Percentiles rank a stretch among this genome's conserved stretches.
These are phyloP conservation scores for Stagonosporopsis chrysanthemi DNA, from an alignment of 2,329 filamentous ascomycete species.

Conservation along the genomic window DNA sequence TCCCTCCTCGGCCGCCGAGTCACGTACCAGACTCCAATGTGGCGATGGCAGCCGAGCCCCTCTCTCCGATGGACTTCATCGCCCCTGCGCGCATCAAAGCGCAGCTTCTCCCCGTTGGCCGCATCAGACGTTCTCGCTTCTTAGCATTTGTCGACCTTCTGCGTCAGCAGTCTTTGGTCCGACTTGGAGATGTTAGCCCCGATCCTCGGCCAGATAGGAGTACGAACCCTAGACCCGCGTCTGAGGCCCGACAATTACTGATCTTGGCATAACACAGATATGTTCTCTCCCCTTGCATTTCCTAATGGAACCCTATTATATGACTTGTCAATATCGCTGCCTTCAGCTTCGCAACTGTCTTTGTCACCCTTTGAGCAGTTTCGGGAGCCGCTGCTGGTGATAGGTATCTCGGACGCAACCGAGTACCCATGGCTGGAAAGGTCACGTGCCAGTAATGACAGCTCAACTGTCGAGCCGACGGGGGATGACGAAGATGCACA, in stretches of 20 bases:
- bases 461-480: constrained; percentile 22
- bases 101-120: constrained; percentile 84
- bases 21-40: constrained; percentile 49
- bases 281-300: constrained; percentile 92
- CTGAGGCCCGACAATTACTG: constrained; percentile 38
- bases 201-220: constrained; percentile 86
- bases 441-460: constrained; percentile 41
- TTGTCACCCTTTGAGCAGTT: constrained; percentile 90
- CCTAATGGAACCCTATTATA: constrained; percentile 87
- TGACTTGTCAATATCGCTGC: constrained; percentile 81
- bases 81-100: constrained; percentile 90
- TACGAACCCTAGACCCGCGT: constrained; percentile 56
- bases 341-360: constrained; percentile 79
- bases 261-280: constrained; percentile 65
- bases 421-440: constrained; percentile 63
- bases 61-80: constrained; percentile 72
- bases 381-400: constrained; percentile 80
- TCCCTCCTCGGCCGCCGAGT: constrained; percentile 29
- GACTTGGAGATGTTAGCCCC: constrained; percentile 84
- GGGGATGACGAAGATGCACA: constrained; percentile 40
- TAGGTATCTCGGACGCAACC: constrained; percentile 83
- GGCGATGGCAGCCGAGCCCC: constrained; percentile 86
- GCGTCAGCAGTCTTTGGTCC: constrained; percentile 79
- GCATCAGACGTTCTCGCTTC: constrained; percentile 83
- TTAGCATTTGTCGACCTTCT: constrained; percentile 79